These are phyloP conservation scores for Fusarium devonianum DNA, from an alignment of 2,329 filamentous ascomycete genomes.

Conservation along the genomic window DNA sequence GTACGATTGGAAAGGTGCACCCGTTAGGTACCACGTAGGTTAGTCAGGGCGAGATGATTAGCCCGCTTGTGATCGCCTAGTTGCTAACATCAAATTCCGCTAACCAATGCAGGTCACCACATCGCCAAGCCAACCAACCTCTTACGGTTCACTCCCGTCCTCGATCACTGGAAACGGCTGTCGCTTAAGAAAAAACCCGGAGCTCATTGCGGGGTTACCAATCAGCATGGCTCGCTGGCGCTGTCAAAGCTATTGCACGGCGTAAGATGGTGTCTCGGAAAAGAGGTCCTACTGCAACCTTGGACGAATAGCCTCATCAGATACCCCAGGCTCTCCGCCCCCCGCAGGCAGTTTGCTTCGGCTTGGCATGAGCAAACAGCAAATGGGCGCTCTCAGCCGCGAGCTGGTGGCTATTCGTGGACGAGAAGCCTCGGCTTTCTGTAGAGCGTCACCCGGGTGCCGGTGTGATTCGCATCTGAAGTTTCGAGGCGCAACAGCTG, in stretches of 20 bases:
- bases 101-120: slow-evolving; percentile 40
- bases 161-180: slow-evolving; percentile 11
- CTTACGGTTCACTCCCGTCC: slow-evolving; percentile 10
- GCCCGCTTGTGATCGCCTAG: slow-evolving; percentile 4
- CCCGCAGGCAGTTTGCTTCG: slow-evolving; percentile 4
- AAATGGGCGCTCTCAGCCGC: not conserved
- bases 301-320: slow-evolving; percentile 13
- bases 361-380: not conserved
- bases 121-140: slow-evolving; percentile 30
- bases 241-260: not conserved
- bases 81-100: slow-evolving; percentile 18
- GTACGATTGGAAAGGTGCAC: too few relatives aligned
- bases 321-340: slow-evolving; percentile 18
- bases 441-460: not conserved
- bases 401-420: slow-evolving; percentile 30
- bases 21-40: too few relatives aligned
- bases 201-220: slow-evolving; percentile 27
- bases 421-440: slow-evolving; percentile 17
- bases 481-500: not conserved
- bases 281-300: not conserved
- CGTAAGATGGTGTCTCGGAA: slow-evolving; percentile 3
- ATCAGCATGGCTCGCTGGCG: slow-evolving; percentile 7
- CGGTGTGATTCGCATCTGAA: not conserved
- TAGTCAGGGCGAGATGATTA: too few relatives aligned
- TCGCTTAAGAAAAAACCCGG: slow-evolving; percentile 12